Evolutionary conservation across 139 green algal species (phyloP), one percentile per base, ranked within the genome.

Genomic region (Tetradesmus obliquus): DNA sequence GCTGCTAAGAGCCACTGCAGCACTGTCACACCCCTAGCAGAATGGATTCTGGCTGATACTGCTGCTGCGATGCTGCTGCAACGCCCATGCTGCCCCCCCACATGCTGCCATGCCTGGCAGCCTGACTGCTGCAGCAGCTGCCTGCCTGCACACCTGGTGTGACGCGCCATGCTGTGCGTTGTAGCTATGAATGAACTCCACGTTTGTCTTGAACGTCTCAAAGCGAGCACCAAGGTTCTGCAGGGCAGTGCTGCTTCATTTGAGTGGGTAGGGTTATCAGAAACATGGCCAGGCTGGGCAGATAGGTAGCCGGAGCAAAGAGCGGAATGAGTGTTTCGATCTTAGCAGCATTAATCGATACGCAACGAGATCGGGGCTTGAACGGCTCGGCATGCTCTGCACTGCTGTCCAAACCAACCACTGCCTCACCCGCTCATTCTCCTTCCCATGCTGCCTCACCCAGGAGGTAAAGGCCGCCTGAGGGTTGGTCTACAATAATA

Each of bases 141-240:
- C 66, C 66, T 76, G 5, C 66, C 62, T 76, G 66, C 66, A 76
- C 51, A 89, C 86, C 86, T 90, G 69, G 58, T 90, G 86, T 58
- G 51, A 86, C 10, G 76, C 57, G 55, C 45, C 60, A 32, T 88
- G 55, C 84, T 95, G 66, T 5, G 87, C 69, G 91, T 99, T 99
- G 93, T 98, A 95, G 1, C 93, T 92, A 12, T 94, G 66, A n/a
- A 98, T 93, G 86, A 94, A 98, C 60, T 93, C 86, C 45, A 97
- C 69, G 89, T 99, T 99, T 66, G 97, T 93, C 54, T 96, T 85
- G 95, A 97, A 99, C 0, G 95, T 92, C 19, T 51, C 32, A 54
- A 99, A 97, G 20, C 95, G 89, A n/a, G 45, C 88, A 55, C 94
- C 93, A 72, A 95, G 95, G 87, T 97, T 94, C 15, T 76, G 86